phyloP scores from a whole-genome alignment of 805 yeast species.

The Candida qinlingensis region DNA sequence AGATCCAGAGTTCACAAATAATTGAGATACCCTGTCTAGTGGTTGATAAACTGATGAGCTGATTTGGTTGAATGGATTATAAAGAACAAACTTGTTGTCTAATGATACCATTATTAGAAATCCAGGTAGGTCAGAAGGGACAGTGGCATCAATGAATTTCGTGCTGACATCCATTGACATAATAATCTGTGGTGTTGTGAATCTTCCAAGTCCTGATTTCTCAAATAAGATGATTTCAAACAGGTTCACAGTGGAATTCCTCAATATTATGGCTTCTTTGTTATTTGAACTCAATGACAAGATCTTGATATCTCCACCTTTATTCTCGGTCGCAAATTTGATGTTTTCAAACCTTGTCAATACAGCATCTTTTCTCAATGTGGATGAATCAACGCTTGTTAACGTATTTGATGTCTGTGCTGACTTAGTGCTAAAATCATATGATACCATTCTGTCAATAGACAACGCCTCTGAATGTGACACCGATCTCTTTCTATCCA shows the following conservation, averaged over 20 bases:
- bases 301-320: conserved; percentile 29
- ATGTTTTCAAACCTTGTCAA: conserved; percentile 52
- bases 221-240: conserved; percentile 48
- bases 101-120: conserved; percentile 38
- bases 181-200: conserved; percentile 30
- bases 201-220: conserved; percentile 24
- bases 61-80: conserved; percentile 55
- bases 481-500: conserved; percentile 27
- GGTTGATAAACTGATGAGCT: conserved; percentile 30
- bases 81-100: conserved; percentile 32
- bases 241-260: conserved; percentile 37
- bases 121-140: conserved; percentile 34
- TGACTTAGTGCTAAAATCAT: conserved; percentile 36
- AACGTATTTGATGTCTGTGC: conserved; percentile 38
- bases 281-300: conserved; percentile 40
- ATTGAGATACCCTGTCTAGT: neutral
- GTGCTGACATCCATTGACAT: conserved; percentile 27
- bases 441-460: conserved; percentile 42
- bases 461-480: conserved; percentile 37
- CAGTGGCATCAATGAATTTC: conserved; percentile 35
- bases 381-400: conserved; percentile 30
- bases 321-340: conserved; percentile 28
- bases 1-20: conserved; percentile 12
- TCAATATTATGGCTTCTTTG: conserved; percentile 58
- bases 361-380: conserved; percentile 61